Conservation (phyloP, 305 asterid species). For the Fraxinus nigra region DNA sequence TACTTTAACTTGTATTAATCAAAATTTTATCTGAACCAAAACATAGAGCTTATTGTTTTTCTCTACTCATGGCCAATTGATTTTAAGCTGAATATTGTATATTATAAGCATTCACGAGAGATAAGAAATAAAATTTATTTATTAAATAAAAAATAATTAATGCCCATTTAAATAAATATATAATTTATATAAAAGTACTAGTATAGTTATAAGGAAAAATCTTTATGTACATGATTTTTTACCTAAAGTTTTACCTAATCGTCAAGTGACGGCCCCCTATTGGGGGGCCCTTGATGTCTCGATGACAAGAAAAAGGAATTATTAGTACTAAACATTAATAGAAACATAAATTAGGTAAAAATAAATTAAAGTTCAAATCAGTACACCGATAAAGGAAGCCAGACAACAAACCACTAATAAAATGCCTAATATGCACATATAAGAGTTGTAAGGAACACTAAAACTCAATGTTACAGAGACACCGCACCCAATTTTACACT, state of each 20-base stretch:
- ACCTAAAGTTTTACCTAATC: no score
- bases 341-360: neutral
- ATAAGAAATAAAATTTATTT: neutral
- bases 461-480: conserved; percentile 27
- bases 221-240: no score
- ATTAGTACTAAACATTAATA: neutral
- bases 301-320: neutral
- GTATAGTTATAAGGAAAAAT: neutral
- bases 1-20: no score
- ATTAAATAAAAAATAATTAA: neutral
- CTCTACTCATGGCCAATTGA: no score
- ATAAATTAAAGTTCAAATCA: neutral
- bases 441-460: neutral
- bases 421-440: neutral
- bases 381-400: neutral
- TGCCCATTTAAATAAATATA: no score
- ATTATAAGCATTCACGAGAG: no score
- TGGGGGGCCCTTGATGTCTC: neutral
- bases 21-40: no score
- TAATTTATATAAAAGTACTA: no score
- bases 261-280: no score
- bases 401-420: neutral
- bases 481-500: conserved; percentile 24
- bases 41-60: no score
- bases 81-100: no score